Evolutionary conservation across 2,329 filamentous ascomycete species (phyloP).

Genomic region (Verticillium dahliae): DNA sequence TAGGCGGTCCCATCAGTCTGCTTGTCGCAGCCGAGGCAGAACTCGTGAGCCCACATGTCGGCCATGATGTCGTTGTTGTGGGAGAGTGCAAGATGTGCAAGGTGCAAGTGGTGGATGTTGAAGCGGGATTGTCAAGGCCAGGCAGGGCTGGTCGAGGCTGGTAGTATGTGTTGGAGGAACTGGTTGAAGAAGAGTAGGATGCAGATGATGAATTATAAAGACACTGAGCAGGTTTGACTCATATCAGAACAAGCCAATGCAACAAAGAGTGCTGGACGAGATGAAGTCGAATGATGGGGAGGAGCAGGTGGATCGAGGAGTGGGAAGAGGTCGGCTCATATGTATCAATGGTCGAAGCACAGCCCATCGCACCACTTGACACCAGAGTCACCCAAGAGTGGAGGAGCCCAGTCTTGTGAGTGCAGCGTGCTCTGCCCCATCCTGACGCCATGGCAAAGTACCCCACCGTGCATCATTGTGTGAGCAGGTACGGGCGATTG

Average conservation of each 20-base stretch:
- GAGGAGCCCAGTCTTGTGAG: slow-evolving; percentile 6
- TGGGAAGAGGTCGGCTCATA: slow-evolving; percentile 13
- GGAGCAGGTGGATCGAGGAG: slow-evolving; percentile 7
- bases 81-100: slow-evolving; percentile 13
- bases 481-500: slow-evolving; percentile 5
- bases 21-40: slow-evolving; percentile 90
- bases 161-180: background rate
- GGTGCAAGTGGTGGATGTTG: slow-evolving; percentile 1
- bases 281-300: slow-evolving; percentile 13
- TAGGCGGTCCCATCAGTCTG: slow-evolving; percentile 77
- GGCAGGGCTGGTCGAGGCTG: background rate
- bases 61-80: slow-evolving; percentile 34
- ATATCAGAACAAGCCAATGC: slow-evolving; percentile 3
- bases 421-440: slow-evolving; percentile 4
- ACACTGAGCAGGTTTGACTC: slow-evolving; percentile 1
- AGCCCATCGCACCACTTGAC: slow-evolving; percentile 5
- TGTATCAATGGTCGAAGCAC: slow-evolving; percentile 14
- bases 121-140: background rate
- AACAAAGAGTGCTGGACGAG: slow-evolving; percentile 4
- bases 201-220: slow-evolving; percentile 2
- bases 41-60: slow-evolving; percentile 77
- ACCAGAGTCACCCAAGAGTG: slow-evolving; percentile 5
- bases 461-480: background rate
- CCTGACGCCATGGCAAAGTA: background rate
- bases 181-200: background rate